Percentiles rank a stretch among this genome's conserved stretches.
These are phyloP conservation scores for Mikania micrantha DNA, from an alignment of 129 eudicot species.

Conservation along the genomic window DNA sequence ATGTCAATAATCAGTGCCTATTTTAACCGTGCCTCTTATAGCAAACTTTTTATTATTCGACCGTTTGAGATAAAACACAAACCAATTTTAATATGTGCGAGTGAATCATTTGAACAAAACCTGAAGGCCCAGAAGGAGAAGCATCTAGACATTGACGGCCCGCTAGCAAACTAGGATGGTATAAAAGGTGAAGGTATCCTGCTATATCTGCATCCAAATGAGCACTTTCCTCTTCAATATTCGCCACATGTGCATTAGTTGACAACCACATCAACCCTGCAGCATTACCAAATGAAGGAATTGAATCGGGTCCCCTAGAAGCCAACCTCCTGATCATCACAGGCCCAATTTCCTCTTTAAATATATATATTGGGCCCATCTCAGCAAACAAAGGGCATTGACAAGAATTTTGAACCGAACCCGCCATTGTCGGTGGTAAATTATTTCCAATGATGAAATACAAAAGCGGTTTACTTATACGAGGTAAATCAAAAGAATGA, in stretches of 20 bases:
- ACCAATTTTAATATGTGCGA: background rate
- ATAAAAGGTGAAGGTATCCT: constrained; percentile 72
- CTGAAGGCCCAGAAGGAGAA: constrained; percentile 93
- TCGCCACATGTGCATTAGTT: constrained; percentile 57
- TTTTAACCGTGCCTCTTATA: background rate
- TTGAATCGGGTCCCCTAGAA: constrained; percentile 82
- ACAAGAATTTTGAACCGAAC: constrained; percentile 65
- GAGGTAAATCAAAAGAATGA: constrained; percentile 67
- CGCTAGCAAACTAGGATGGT: constrained; percentile 81
- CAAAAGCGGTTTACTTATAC: constrained; percentile 70
- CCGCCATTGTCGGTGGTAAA: constrained; percentile 78
- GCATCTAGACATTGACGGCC: constrained; percentile 95
- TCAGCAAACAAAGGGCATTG: constrained; percentile 92
- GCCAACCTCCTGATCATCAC: constrained; percentile 80
- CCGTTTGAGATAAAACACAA: background rate
- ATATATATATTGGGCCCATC: constrained; percentile 89
- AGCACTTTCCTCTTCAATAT: constrained; percentile 66
- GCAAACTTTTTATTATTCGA: background rate
- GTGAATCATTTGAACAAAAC: constrained; percentile 22
- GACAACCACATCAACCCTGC: constrained; percentile 84
- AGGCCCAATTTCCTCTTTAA: constrained; percentile 78
- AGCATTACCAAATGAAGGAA: constrained; percentile 82
- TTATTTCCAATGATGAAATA: constrained; percentile 87
- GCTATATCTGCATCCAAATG: constrained; percentile 77
- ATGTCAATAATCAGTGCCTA: too few species aligned